Evolutionary conservation across 2,329 filamentous ascomycete species (phyloP), one percentile per base, ranked within the genome.

Genomic region (Chrysosporium queenslandicum): DNA sequence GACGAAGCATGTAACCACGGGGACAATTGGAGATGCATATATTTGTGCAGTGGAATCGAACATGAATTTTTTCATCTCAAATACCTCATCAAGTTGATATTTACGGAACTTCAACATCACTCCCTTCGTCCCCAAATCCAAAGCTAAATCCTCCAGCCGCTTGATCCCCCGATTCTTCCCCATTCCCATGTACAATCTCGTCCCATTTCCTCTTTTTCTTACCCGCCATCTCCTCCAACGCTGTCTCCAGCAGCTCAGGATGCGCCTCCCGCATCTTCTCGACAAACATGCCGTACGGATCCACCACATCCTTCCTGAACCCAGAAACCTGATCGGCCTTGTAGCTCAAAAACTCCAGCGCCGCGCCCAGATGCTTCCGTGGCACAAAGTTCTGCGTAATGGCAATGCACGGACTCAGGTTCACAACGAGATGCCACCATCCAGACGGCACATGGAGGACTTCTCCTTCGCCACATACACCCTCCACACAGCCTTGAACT

Each of bases 351-450:
- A 97, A 97, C 1, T 79, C 79, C 49, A 97, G 68, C 0, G 89
- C 89, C 40, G 87, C 81, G 0, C 77, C 74, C 1, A 96, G 70
- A 61, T 91, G 85, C 3, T 81, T 81, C 36, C 71, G 68, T 0
- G 92, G 90, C 11, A 97, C 87, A 64, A 97, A 96, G 65, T 97
- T 97, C 66, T 97, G 91, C 6, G 91, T 97, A 58, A 97, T 77
- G 3, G 91, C 92, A 57, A 97, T 86, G 40, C 86, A 85, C 11
- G 80, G 77, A 60, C 89, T 85, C 1, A 95, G 72, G 63, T 97
- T 97, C 42, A 97, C 83, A 8, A 97, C 92, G 29, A 97, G 74
- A 73, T 97, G 91, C 83, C 92, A 97, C 91, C 91, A 97, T 4
- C 91, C 90, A 48, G 85, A 89, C 0, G 92, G 91, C 4, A 97